These are phyloP conservation scores for Glycine tomentella DNA, from an alignment of 306 rosid genomes.

Conservation along the genomic window DNA sequence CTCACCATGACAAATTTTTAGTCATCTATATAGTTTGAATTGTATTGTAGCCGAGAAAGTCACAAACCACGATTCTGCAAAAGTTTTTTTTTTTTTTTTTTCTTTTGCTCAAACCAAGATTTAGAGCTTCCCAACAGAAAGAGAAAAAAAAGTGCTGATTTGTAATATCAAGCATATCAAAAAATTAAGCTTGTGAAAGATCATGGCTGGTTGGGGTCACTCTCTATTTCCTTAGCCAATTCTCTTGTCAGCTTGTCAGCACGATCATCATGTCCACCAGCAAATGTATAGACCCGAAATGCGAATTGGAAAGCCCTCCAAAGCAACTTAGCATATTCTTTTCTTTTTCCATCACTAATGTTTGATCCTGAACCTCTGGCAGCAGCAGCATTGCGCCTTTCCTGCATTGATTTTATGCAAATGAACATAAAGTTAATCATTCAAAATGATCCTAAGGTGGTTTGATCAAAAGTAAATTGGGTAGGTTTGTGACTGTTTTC, in stretches of 20 bases:
- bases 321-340: conserved; percentile 57
- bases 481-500: background rate
- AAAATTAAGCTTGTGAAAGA: background rate
- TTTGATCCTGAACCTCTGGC: conserved; percentile 35
- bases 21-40: too few relatives aligned
- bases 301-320: conserved; percentile 93
- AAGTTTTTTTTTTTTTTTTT: too few relatives aligned
- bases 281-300: conserved; percentile 73
- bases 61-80: too few relatives aligned
- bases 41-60: too few relatives aligned
- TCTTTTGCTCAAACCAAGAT: too few relatives aligned
- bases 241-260: conserved; percentile 76
- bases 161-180: too few relatives aligned
- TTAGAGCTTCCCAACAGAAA: too few relatives aligned
- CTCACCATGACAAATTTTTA: too few relatives aligned
- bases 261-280: conserved; percentile 88
- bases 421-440: background rate
- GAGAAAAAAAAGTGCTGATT: background rate
- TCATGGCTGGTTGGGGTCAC: conserved; percentile 46
- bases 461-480: background rate
- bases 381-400: conserved; percentile 55
- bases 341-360: conserved; percentile 36
- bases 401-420: conserved; percentile 48
- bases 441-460: background rate
- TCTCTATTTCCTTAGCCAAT: conserved; percentile 80